Base-by-base conservation (phyloP, 2,329 filamentous ascomycete genomes). In the Fusarium irregulare region DNA sequence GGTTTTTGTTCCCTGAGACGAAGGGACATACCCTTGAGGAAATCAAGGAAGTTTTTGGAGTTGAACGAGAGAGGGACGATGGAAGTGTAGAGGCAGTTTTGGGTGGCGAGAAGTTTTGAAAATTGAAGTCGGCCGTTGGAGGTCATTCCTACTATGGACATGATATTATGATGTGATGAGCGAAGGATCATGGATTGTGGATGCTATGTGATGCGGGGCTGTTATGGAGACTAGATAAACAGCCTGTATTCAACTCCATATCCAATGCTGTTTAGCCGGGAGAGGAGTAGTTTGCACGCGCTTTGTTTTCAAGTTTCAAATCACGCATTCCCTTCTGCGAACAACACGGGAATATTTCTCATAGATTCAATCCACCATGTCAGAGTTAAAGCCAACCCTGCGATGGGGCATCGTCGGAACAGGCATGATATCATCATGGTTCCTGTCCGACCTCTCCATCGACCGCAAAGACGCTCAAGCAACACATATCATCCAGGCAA, bases 371-470 rank as follows among this genome's bases (percentile, higher is more conserved):
- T 1, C 27, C 28, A 27, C 4, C 53, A 67, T 70, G 62, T 54
- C 66, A 18, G 12, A 68, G 7, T 27, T 53, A 45, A 72, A 61
- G 48, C 66, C 77, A n/a, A 77, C 75, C 13, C 56, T 79, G 6
- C 76, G 79, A 50, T 80, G 78, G 79, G 79, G 79, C 40, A 78
- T 81, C 56, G 76, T 81, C 41, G 80, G 79, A 41, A 83, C 81
- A 2, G 83, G 83, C 18, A 72, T 80, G 47, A 84, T 85, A 50
- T 81, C 81, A 2, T 81, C 79, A 14, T 84, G 81, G 82, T 84
- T 84, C 65, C 80, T 84, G 0, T 69, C 72, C 7, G 83, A 85
- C 63, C 73, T 85, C 6, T 61, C 80, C 11, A 70, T 82, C n/a
- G 61, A 77, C 9, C 77, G 82, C 16, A 27, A 73, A 5, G 75